A percentile compares a stretch with the other conserved stretches of the same genome.
Conservation (phyloP, 176 grass and related monocot genomes). For the Eragrostis curvula region DNA sequence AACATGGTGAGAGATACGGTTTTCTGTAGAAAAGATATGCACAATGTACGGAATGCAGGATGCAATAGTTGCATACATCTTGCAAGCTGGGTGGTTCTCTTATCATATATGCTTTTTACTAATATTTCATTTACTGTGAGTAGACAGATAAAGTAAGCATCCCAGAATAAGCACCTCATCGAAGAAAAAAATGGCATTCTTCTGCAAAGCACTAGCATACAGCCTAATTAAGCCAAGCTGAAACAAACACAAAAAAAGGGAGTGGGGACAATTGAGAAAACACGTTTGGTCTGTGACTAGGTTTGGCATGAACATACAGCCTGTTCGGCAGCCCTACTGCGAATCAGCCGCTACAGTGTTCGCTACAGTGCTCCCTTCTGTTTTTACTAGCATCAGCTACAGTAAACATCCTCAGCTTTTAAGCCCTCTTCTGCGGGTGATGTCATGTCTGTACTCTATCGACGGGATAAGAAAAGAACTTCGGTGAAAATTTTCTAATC, state of each 20-base stretch:
- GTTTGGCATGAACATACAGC: background rate
- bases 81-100: conserved; percentile 60
- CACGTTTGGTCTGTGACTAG: background rate
- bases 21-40: background rate
- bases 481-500: conserved; percentile 28
- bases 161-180: background rate
- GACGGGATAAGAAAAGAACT: conserved; percentile 38
- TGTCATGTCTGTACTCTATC: conserved; percentile 22
- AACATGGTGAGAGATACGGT: background rate
- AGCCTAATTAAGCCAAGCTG: conserved; percentile 40
- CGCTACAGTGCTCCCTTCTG: too few species aligned
- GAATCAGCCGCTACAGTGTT: too few species aligned
- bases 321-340: too few species aligned
- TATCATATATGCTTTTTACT: conserved; percentile 3
- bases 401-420: conserved; percentile 8
- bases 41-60: background rate
- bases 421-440: conserved; percentile 14
- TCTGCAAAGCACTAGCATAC: background rate
- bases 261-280: background rate
- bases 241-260: background rate
- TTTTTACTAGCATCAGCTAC: too few species aligned
- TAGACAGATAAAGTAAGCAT: background rate
- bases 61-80: conserved; percentile 29
- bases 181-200: background rate
- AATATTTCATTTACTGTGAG: background rate